Evolutionary conservation across 2,329 filamentous ascomycete genomes (phyloP), one percentile per base, ranked within the genome.

Genomic region (Chrysoporthe deuterocubensis): DNA sequence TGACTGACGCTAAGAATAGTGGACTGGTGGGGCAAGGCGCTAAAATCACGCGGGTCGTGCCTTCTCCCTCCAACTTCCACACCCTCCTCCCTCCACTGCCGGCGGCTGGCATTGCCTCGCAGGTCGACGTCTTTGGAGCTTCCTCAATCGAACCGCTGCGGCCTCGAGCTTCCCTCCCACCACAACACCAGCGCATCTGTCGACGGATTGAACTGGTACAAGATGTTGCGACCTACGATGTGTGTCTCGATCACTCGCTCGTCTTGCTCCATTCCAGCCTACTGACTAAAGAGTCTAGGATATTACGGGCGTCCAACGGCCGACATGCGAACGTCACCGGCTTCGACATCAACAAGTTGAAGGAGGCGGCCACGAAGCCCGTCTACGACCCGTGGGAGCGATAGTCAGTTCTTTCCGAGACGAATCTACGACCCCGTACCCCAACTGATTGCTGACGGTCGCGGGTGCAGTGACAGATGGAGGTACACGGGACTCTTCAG

Each of bases 401-500:
- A 83, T 77, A 79, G 89, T 91, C 71, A 79, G 87, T 87, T 8
- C 26, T 46, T 3, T 62, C 43, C 43, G 52, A 54, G 40, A n/a
- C 52, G 34, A 57, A 26, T 1, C 34, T 13, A 21, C 16, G 34
- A n/a, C 16, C 21, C 42, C 34, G 4, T 21, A 26, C 13, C 42
- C 59, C 14, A 13, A 18, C 46, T 7, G n/a, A 54, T 18, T 34
- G 43, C 67, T 68, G 62, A 65, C 64, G 50, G 26, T 18, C 32
- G 42, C 42, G 56, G 71, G 37, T n/a, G 72, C 78, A 99, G 96
- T 77, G 96, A 99, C 84, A 87, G 92, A 77, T 99, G 96, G 96
- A 88, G 96, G 81, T 97, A 97, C 85, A 90, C 87, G 46, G 96
- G 95, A 71, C 90, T 88, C 65, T 98, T 97, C 85, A 91, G 90